Conservation (phyloP, 495 filamentous ascomycete genomes). For the Tetracladium setigerum region DNA sequence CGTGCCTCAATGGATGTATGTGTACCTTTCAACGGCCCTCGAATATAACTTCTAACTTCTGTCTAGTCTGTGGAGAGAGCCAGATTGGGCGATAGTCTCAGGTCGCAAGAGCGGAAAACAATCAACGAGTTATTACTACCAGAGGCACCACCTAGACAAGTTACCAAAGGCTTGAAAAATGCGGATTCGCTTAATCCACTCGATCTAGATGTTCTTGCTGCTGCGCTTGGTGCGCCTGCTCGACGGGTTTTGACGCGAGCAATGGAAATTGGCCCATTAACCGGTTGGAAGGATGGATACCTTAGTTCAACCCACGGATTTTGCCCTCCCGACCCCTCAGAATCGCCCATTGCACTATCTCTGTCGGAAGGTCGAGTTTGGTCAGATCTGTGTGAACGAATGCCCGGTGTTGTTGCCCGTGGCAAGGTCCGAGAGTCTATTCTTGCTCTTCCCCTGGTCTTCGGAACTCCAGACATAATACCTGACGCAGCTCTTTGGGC, state of each 20-base stretch:
- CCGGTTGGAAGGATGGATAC: constrained; percentile 26
- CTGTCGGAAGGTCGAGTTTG: constrained; percentile 22
- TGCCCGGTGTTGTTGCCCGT: constrained; percentile 25
- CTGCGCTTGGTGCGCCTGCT: constrained; percentile 24
- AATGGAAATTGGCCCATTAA: constrained; percentile 22
- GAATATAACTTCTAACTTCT: too few species aligned
- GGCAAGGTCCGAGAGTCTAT: constrained; percentile 26
- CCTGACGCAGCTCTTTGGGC: constrained; percentile 26
- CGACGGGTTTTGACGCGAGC: constrained; percentile 25
- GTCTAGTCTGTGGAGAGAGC: too few species aligned
- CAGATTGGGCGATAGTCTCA: too few species aligned
- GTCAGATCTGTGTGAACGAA: constrained; percentile 25
- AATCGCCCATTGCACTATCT: constrained; percentile 22
- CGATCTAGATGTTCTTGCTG: constrained; percentile 19
- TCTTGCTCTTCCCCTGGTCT: constrained; percentile 22
- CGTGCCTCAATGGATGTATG: too few species aligned
- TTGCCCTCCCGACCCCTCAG: constrained; percentile 24
- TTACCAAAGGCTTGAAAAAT: constrained; percentile 21
- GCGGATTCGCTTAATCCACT: constrained; percentile 20
- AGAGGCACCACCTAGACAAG: constrained; percentile 19
- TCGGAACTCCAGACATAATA: constrained; percentile 18
- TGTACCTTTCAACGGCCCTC: too few species aligned
- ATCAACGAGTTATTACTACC: constrained; percentile 24
- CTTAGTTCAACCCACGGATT: constrained; percentile 23
- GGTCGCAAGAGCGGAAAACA: constrained; percentile 18